Percentiles rank a stretch among this genome's conserved stretches.
Conservation (phyloP, 164 flowering plant species). For the Annona cherimola region DNA sequence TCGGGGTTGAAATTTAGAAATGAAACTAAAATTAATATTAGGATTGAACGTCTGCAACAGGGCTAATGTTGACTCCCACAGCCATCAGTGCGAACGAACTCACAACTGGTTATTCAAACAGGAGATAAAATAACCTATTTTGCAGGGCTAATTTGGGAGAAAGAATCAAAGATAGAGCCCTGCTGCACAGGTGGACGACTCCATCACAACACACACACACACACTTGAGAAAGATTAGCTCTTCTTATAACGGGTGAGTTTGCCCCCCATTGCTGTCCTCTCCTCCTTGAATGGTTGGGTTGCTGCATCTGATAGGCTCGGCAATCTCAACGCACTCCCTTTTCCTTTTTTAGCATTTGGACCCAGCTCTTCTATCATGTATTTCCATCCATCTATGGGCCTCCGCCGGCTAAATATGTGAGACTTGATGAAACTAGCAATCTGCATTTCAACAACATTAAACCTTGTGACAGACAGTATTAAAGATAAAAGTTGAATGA, state of each 20-base stretch:
- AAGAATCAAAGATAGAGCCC: too few relatives aligned
- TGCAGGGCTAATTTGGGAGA: too few relatives aligned
- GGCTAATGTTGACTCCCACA: too few relatives aligned
- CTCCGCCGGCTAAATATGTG: conserved; percentile 97
- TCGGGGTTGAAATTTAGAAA: too few relatives aligned
- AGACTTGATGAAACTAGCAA: conserved; percentile 88
- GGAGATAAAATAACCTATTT: too few relatives aligned
- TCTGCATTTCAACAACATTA: conserved; percentile 37
- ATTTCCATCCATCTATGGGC: conserved; percentile 98
- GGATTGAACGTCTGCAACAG: too few relatives aligned
- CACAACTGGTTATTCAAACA: too few relatives aligned
- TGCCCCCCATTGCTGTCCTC: conserved; percentile 19
- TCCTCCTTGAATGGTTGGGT: conserved; percentile 86
- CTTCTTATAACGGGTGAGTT: conserved; percentile 26
- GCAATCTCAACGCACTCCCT: conserved; percentile 79
- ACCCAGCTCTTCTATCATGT: conserved; percentile 96
- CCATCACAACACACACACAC: too few relatives aligned
- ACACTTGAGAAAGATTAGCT: conserved; percentile 11
- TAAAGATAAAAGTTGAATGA: too few relatives aligned
- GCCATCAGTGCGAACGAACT: too few relatives aligned
- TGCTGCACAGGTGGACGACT: too few relatives aligned
- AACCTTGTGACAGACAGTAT: background rate
- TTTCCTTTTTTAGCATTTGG: conserved; percentile 91
- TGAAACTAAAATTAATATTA: too few relatives aligned
- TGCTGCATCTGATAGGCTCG: conserved; percentile 68